Evolutionary conservation across 441 rosid species (phyloP).

Genomic region (Jatropha podagrica): DNA sequence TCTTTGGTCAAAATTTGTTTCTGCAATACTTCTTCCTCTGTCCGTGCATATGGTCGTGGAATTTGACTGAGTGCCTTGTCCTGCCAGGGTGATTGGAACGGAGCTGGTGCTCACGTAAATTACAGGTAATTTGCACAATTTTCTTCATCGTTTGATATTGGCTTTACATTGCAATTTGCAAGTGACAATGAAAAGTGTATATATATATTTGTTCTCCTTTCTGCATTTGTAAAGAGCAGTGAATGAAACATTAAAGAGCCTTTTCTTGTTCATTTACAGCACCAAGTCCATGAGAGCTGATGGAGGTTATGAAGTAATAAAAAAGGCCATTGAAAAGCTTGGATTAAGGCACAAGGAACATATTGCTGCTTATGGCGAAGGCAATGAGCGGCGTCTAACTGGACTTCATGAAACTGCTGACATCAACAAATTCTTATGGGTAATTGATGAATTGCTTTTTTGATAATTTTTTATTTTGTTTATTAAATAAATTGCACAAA

Average conservation of each 20-base stretch:
- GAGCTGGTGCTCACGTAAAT: conserved; percentile 88
- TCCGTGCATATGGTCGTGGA: no score
- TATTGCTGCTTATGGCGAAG: conserved; percentile 78
- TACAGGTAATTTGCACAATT: conserved; percentile 48
- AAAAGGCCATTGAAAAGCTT: conserved; percentile 71
- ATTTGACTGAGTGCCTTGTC: not conserved
- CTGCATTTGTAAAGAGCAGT: not conserved
- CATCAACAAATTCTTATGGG: conserved; percentile 73
- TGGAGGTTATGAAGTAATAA: conserved; percentile 57
- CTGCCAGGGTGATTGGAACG: conserved; percentile 71
- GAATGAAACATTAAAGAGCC: not conserved
- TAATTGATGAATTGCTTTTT: conserved; percentile 10
- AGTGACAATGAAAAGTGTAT: not conserved
- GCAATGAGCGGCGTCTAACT: conserved; percentile 71
- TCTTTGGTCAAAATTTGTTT: no score
- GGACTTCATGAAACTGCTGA: conserved; percentile 85
- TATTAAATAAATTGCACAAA: no score
- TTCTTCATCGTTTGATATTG: not conserved
- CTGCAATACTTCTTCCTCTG: no score
- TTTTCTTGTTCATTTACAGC: not conserved
- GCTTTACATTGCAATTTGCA: not conserved
- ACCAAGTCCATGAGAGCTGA: conserved; percentile 41
- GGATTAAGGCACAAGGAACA: conserved; percentile 61
- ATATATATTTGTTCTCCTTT: no score
- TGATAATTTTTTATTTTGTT: no score